These are phyloP conservation scores for Rhizoclosmatium sp. DNA, from an alignment of 192 early-diverging fungal genomes.

Conservation along the genomic window DNA sequence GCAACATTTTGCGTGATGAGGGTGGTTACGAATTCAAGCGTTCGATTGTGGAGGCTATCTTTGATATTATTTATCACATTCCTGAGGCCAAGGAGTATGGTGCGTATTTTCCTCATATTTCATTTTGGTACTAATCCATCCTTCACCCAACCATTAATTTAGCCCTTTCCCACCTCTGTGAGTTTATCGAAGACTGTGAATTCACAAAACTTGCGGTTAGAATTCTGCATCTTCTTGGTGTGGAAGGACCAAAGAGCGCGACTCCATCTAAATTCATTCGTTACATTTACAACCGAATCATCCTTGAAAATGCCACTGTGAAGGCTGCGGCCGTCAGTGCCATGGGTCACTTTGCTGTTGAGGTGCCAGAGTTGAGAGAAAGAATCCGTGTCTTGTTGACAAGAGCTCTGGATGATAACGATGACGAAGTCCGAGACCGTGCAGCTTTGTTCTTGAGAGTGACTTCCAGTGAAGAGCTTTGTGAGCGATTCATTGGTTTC, in stretches of 20 bases:
- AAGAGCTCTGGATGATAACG: slow-evolving; percentile 93
- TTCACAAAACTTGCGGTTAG: slow-evolving; percentile 98
- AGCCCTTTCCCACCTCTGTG: slow-evolving; percentile 95
- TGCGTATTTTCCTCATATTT: slow-evolving; percentile 29
- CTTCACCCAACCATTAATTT: neutral
- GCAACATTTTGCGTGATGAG: slow-evolving; percentile 93
- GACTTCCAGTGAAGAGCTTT: slow-evolving; percentile 69
- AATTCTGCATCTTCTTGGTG: slow-evolving; percentile 92
- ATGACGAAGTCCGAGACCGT: slow-evolving; percentile 98
- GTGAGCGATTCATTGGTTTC: slow-evolving; percentile 80
- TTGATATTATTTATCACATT: slow-evolving; percentile 93
- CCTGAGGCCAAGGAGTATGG: slow-evolving; percentile 92
- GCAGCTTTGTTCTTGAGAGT: slow-evolving; percentile 88
- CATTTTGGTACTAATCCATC: neutral
- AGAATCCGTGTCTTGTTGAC: slow-evolving; percentile 79
- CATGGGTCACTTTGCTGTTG: slow-evolving; percentile 91
- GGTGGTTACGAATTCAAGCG: slow-evolving; percentile 98
- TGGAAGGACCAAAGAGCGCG: slow-evolving; percentile 91
- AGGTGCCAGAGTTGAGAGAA: slow-evolving; percentile 76
- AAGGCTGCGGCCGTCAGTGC: slow-evolving; percentile 96
- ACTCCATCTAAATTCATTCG: slow-evolving; percentile 95
- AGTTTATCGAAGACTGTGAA: slow-evolving; percentile 99
- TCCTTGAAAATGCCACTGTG: slow-evolving; percentile 95
- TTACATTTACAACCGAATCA: slow-evolving; percentile 99
- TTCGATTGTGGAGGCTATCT: slow-evolving; percentile 95